Base-by-base conservation (phyloP, 495 filamentous ascomycete genomes). In the Physcia stellaris region DNA sequence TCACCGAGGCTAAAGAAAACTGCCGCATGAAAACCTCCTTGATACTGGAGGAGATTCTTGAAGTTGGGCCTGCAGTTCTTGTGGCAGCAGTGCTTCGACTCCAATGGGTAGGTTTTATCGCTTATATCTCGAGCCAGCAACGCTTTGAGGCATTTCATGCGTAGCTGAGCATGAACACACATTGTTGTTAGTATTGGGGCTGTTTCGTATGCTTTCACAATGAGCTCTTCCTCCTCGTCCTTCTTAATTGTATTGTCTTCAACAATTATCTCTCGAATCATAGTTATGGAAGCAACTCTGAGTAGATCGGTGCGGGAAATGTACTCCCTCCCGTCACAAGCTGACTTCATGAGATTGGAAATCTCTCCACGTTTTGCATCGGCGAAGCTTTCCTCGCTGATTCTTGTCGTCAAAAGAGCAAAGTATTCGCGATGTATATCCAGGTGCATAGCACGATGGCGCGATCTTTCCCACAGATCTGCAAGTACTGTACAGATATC, bases 351-450 rank as follows among this genome's bases (percentile, higher is more conserved):
- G 16, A 47, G 16, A 3, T 11, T 13, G 17, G 24, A 15, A 11
- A 47, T 33, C 16, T 43, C 39, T 6, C 3, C 5, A 1, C 23
- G 7, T 20, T 47, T 47, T 0, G 29, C 15, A 6, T 4, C 27
- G 7, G 31, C 27, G 17, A 43, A 33, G 20, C 35, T 16, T 13
- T 3, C 18, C 4, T 39, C 40, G 12, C 17, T 21, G 2, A 24
- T 23, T 13, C 27, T 31, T 13, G 13, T 31, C n/a, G n/a, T 10
- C 18, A 11, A 26, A 1, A 24, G 32, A 6, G 28, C 1, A 18
- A 18, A 17, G 27, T 46, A 46, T 10, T 46, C 24, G 5, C 43
- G 32, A 9, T 20, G 34, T 20, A 46, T 46, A 21, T 37, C 6
- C n/a, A 46, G 9, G 15, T 12, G 29, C 10, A 35, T 24, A 23